phyloP scores from a whole-genome alignment of 345 rosid species.

The Salix brachista region DNA sequence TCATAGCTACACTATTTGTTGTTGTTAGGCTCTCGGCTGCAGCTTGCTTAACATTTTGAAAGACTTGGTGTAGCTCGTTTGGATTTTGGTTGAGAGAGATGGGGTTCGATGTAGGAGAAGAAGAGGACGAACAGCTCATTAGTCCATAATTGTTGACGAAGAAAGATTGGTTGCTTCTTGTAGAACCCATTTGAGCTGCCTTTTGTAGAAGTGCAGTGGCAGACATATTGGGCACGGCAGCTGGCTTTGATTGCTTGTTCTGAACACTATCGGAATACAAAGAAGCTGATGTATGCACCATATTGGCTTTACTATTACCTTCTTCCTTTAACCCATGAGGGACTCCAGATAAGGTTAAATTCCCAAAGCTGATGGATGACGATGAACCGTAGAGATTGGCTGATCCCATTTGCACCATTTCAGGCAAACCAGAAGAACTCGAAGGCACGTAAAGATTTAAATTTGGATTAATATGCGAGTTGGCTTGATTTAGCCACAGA shows the following conservation, averaged over 20 bases:
- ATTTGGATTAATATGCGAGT: constrained; percentile 11
- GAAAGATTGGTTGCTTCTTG: constrained; percentile 60
- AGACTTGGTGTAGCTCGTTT: constrained; percentile 33
- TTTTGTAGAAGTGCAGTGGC: constrained; percentile 92
- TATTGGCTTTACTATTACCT: constrained; percentile 22
- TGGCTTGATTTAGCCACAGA: constrained; percentile 23
- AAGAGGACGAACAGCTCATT: constrained; percentile 38
- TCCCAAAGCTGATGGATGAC: constrained; percentile 44
- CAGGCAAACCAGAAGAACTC: constrained; percentile 41
- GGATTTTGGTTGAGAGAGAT: constrained; percentile 18
- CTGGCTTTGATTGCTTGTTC: constrained; percentile 36
- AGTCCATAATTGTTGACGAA: constrained; percentile 39
- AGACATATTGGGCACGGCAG: constrained; percentile 50
- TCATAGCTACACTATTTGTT: constrained; percentile 7
- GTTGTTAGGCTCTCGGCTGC: constrained; percentile 14
- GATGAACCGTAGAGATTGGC: constrained; percentile 48
- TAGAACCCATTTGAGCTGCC: constrained; percentile 94
- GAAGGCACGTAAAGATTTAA: constrained; percentile 12
- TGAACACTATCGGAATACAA: constrained; percentile 36
- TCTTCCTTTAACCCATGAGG: constrained; percentile 37
- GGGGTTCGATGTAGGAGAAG: constrained; percentile 32
- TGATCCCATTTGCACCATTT: constrained; percentile 54
- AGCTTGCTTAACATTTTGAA: constrained; percentile 27
- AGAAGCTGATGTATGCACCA: constrained; percentile 22
- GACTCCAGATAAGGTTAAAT: constrained; percentile 48